Evolutionary conservation across 768 basidiomycete genomes (phyloP).

Genomic region (Suillus cothurnatus): DNA sequence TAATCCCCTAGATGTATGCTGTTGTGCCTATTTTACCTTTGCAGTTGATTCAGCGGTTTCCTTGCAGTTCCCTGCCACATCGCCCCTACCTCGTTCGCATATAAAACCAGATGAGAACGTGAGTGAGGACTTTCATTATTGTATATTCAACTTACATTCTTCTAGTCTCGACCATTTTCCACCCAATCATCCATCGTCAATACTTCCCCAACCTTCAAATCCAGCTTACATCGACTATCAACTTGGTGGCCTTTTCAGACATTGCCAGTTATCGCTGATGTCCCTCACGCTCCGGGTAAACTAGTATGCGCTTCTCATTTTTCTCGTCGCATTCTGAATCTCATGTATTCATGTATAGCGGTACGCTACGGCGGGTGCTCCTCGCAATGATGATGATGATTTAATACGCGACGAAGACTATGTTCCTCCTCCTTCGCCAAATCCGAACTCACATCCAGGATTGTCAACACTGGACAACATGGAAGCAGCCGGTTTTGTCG

Average conservation of each 20-base stretch:
- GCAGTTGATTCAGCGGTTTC: rapidly evolving
- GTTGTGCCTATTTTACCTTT: neutral
- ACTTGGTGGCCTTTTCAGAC: no score
- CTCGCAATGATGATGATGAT: no score
- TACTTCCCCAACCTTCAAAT: neutral
- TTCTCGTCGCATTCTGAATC: neutral
- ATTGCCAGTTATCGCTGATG: neutral
- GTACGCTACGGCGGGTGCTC: neutral
- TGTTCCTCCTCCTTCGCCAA: no score
- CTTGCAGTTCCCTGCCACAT: neutral
- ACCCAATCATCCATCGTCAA: neutral
- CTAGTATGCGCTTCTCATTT: neutral
- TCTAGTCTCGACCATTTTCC: neutral
- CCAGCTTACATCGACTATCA: neutral
- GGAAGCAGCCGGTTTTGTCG: no score
- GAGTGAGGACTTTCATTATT: neutral
- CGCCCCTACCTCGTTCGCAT: neutral
- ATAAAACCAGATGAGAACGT: neutral
- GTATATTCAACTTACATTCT: neutral
- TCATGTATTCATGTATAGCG: neutral
- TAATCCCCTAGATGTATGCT: neutral
- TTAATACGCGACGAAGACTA: no score
- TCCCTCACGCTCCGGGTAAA: neutral
- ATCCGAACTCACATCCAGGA: no score
- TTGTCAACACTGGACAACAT: no score